Evolutionary conservation across 2,329 filamentous ascomycete genomes (phyloP).

Genomic region (Lecanicillium sp.): DNA sequence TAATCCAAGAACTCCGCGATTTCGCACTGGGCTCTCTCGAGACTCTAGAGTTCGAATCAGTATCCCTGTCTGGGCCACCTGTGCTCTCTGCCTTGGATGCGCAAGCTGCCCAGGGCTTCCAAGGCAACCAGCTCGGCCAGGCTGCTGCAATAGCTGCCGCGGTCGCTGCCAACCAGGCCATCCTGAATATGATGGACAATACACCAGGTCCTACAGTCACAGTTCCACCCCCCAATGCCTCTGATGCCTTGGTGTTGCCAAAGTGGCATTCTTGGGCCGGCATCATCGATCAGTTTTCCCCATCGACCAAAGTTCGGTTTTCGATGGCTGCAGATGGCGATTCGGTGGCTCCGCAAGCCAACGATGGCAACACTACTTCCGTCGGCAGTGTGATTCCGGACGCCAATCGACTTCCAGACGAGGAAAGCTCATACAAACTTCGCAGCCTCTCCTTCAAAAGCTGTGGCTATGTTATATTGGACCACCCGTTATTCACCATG

Average conservation of each 20-base stretch:
- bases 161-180: too few species aligned
- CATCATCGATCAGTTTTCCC: constrained; percentile 34
- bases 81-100: constrained; percentile 12
- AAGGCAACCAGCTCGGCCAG: too few species aligned
- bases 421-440: constrained; percentile 23
- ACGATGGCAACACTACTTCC: too few species aligned
- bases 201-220: too few species aligned
- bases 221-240: too few species aligned
- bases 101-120: neutral
- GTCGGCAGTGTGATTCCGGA: constrained; percentile 12
- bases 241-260: constrained; percentile 12
- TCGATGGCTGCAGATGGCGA: constrained; percentile 6
- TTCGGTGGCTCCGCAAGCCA: neutral
- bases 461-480: constrained; percentile 51
- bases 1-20: constrained; percentile 41
- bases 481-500: constrained; percentile 26
- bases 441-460: constrained; percentile 45
- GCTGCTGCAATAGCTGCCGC: too few species aligned
- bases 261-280: constrained; percentile 31
- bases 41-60: constrained; percentile 52
- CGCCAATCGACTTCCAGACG: constrained; percentile 13
- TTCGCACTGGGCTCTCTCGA: constrained; percentile 41
- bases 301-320: constrained; percentile 23
- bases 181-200: too few species aligned
- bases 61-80: constrained; percentile 51